Conservation (phyloP, 441 rosid genomes). For the Syzygium malaccense region DNA sequence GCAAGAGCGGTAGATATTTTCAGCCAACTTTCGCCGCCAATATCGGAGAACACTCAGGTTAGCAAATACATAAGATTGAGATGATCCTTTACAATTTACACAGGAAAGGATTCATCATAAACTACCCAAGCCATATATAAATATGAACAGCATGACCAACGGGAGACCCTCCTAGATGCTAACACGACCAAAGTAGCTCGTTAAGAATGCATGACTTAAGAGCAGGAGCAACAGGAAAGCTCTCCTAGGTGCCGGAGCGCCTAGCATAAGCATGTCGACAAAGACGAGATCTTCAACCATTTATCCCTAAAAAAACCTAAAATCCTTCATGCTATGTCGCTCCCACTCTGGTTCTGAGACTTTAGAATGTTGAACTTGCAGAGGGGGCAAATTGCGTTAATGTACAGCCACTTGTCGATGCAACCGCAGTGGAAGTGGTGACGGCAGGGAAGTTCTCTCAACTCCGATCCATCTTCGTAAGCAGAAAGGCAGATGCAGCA, state of each 20-base stretch:
- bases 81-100: not conserved
- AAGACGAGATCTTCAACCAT: not conserved
- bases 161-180: not conserved
- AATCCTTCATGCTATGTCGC: constrained; percentile 19
- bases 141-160: not conserved
- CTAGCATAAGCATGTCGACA: not conserved
- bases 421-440: constrained; percentile 60
- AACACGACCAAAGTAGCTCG: not conserved
- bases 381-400: constrained; percentile 59
- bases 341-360: constrained; percentile 21
- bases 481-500: constrained; percentile 57
- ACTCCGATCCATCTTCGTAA: constrained; percentile 48
- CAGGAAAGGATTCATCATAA: not conserved
- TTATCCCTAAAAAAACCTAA: not conserved
- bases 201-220: not conserved
- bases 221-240: not conserved
- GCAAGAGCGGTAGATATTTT: not conserved
- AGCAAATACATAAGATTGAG: not conserved
- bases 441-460: constrained; percentile 51
- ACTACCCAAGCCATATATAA: not conserved
- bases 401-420: constrained; percentile 56
- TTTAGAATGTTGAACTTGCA: constrained; percentile 67
- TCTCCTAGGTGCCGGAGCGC: not conserved
- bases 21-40: not conserved
- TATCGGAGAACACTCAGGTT: not conserved